Conservation (phyloP, 2,329 filamentous ascomycete genomes). For the Fusarium palustre region DNA sequence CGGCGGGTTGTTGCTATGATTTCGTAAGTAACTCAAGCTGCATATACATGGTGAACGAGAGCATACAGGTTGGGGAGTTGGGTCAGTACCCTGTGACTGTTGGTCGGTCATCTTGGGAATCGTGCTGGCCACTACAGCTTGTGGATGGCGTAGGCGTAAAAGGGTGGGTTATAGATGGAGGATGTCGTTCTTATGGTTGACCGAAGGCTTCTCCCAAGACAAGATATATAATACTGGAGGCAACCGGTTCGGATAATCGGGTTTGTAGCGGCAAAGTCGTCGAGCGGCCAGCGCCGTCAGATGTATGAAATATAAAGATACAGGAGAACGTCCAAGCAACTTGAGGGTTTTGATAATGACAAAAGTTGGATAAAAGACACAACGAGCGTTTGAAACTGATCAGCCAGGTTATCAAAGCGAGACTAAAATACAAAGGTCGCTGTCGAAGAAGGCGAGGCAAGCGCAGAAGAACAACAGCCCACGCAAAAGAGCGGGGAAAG, state of each 20-base stretch:
- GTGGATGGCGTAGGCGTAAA: not conserved
- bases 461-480: conserved; percentile 36
- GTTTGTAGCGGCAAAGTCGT: conserved; percentile 30
- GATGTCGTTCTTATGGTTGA: not conserved
- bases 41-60: not conserved
- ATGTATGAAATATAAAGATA: conserved; percentile 2
- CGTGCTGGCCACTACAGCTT: conserved; percentile 29
- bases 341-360: not conserved
- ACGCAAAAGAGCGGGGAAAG: conserved; percentile 40
- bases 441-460: conserved; percentile 30
- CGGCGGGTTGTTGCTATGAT: conserved; percentile 37
- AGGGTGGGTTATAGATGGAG: not conserved
- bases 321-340: not conserved
- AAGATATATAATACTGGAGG: not conserved
- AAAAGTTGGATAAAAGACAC: not conserved
- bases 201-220: not conserved
- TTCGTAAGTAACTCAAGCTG: conserved; percentile 21
- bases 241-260: conserved; percentile 13
- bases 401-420: conserved; percentile 24
- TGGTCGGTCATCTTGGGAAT: conserved; percentile 44
- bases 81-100: conserved; percentile 38
- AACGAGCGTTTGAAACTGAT: conserved; percentile 27
- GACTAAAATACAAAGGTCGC: conserved; percentile 26
- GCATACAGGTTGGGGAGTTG: conserved; percentile 42
- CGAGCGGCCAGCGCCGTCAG: conserved; percentile 42